Evolutionary conservation across 2,329 filamentous ascomycete genomes (phyloP).

Genomic region (Alternaria sp.): DNA sequence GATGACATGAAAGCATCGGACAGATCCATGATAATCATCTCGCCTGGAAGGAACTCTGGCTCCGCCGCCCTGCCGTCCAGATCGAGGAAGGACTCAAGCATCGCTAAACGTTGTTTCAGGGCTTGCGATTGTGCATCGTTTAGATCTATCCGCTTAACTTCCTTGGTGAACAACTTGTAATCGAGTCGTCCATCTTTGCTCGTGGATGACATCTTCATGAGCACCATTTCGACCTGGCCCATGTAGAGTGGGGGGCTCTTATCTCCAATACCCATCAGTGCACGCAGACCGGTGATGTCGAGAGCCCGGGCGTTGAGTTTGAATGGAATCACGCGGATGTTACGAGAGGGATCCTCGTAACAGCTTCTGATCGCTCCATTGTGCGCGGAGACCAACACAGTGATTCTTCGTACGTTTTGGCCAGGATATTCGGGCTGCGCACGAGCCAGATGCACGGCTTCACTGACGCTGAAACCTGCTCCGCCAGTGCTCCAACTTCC

Average conservation of each 20-base stretch:
- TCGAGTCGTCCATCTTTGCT: background rate
- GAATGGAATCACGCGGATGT: constrained; percentile 56
- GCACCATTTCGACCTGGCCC: constrained; percentile 25
- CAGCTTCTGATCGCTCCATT: background rate
- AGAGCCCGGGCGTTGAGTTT: constrained; percentile 57
- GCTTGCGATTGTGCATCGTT: background rate
- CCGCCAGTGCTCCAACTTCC: constrained; percentile 43
- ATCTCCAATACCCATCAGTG: constrained; percentile 25
- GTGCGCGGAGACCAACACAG: background rate
- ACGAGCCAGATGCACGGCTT: constrained; percentile 56
- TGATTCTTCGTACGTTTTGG: background rate
- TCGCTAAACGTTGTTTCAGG: constrained; percentile 57
- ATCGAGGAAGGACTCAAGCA: constrained; percentile 70
- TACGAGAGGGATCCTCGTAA: constrained; percentile 19
- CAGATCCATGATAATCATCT: constrained; percentile 72
- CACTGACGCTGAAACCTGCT: constrained; percentile 59
- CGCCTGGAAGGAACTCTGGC: constrained; percentile 50
- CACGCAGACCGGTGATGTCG: constrained; percentile 57
- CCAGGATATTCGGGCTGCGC: background rate
- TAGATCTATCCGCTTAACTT: background rate
- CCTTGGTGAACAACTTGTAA: background rate
- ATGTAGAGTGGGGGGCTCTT: constrained; percentile 59
- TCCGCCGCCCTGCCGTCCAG: constrained; percentile 10
- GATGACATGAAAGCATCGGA: constrained; percentile 74
- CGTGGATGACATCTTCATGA: background rate